Base-by-base conservation (phyloP, 2,329 filamentous ascomycete species). In the Tolypocladium paradoxum region DNA sequence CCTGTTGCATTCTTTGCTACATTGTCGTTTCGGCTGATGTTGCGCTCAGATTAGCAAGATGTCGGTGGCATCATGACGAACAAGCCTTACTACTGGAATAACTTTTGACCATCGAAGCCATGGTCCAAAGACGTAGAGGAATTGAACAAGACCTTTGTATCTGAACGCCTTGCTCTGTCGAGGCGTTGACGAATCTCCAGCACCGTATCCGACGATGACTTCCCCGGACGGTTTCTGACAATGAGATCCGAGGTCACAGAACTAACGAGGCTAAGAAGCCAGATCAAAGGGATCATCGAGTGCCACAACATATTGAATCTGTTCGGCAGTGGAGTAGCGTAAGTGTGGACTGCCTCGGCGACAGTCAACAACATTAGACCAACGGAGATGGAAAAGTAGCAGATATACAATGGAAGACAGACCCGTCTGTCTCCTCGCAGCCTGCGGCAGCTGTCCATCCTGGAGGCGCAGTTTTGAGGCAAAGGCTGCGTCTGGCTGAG, bases 41-140 rank as follows among this genome's bases (percentile, higher is more conserved):
- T 16, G 2, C n/a, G n/a, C 20, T 40, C 12, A 29, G 3, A 9
- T 29, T 4, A 49, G 45, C 31, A 49, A 27, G 11, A 35, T 8
- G 20, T 34, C 11, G 38, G 20, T 14, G 38, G 20, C 38, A 16
- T 6, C 11, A 4, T 1, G 20, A 14, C 12, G 6, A 20, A 16
- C 27, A 12, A 38, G 6, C 22, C 54, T 40, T 31, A 57, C 56
- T 50, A 56, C 18, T 56, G 53, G 49, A 58, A 58, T 6, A 58
- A 49, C 6, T 29, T 56, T 31, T 49, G 31, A n/a, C 43, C 43
- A n/a, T 53, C 45, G 18, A 56, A 47, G 8, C 11, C 35, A 20
- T 38, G 22, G 24, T 54, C 35, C 31, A 58, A 50, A 4, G 53
- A 52, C 11, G 53, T 57, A 4, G 55, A 56, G 27, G 55, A 55